Evolutionary conservation across 2,329 filamentous ascomycete species (phyloP).

Genomic region (Chaetomiaceae sp.): DNA sequence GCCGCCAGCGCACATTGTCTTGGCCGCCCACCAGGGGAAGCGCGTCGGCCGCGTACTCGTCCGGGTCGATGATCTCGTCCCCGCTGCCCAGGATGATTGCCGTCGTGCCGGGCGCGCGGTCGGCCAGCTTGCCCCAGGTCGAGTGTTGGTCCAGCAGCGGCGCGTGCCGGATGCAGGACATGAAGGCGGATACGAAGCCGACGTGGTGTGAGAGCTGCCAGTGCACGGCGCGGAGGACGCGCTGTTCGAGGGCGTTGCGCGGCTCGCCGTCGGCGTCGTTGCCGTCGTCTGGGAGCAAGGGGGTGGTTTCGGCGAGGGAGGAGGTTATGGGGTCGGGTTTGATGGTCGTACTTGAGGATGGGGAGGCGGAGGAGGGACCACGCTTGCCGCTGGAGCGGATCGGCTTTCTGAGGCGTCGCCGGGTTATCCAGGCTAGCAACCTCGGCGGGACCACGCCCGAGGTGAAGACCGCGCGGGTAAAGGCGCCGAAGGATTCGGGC

Average conservation of each 20-base stretch:
- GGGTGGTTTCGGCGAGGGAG: constrained; percentile 23
- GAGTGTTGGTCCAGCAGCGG: constrained; percentile 51
- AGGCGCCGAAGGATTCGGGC: constrained; percentile 46
- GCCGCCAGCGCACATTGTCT: constrained; percentile 45
- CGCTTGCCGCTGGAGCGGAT: constrained; percentile 40
- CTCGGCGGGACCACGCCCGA: constrained; percentile 51
- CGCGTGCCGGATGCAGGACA: constrained; percentile 52
- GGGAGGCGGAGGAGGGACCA: neutral
- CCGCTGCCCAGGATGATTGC: constrained; percentile 48
- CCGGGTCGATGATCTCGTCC: constrained; percentile 51
- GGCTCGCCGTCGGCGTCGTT: neutral
- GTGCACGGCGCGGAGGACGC: constrained; percentile 48
- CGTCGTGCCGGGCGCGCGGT: constrained; percentile 38
- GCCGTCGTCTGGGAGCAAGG: constrained; percentile 22
- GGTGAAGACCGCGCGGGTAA: constrained; percentile 50
- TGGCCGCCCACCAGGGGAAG: constrained; percentile 48
- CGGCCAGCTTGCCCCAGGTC: constrained; percentile 46
- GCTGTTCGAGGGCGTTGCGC: constrained; percentile 38
- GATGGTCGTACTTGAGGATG: neutral
- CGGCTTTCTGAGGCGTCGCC: constrained; percentile 45
- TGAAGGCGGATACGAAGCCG: constrained; percentile 58
- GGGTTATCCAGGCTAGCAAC: constrained; percentile 46
- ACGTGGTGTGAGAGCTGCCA: constrained; percentile 55
- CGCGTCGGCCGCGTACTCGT: constrained; percentile 46
- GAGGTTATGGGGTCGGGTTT: constrained; percentile 13